Evolutionary conservation across 2,329 filamentous ascomycete genomes (phyloP), one percentile per base, ranked within the genome.

Genomic region (Pseudocercospora crystallina): DNA sequence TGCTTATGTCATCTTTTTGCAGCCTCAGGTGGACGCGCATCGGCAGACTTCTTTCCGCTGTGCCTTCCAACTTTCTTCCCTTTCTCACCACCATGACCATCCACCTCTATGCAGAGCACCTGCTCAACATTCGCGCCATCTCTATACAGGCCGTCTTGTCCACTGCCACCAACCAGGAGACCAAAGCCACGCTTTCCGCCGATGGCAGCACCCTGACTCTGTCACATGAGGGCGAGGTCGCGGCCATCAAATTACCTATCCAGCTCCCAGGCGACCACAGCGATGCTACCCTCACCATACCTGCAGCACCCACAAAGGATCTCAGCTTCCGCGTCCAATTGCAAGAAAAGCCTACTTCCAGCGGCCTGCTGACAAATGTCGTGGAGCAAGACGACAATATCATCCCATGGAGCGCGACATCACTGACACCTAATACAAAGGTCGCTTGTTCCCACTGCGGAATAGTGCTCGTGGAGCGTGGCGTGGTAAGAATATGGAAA

Each of bases 401-500:
- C 29, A 66, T 72, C 30, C 75, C 73, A 0, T 77, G 75, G 75
- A 70, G 69, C 37, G 73, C 73, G n/a, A 56, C 56, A 2, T 59
- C 63, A 7, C 52, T 77, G 17, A 57, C 51, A 5, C n/a, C 54
- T 11, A 47, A 53, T 5, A 60, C 55, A 12, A 52, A 59, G 15
- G 43, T 72, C 9, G 51, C 36, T 14, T 72, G 69, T 48, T 51
- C 50, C 13, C 39, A 43, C 2, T 71, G 68, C 49, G 38, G 53
- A 10, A 43, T 56, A 13, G 48, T 62, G 7, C 13, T 71, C 3
- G 49, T 69, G 11, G 31, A 36, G 10, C 54, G 50, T 14, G 56
- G 61, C 33, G 45, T 73, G 82, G 47, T 73, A 7, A 72, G 69
- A 34, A 69, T 73, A 33, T 99, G 94, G 92, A 96, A 92, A 71